A percentile compares a stretch with the other conserved stretches of the same genome.
Conservation (phyloP, 441 rosid genomes). For the Bocquillonia castaneifolia region DNA sequence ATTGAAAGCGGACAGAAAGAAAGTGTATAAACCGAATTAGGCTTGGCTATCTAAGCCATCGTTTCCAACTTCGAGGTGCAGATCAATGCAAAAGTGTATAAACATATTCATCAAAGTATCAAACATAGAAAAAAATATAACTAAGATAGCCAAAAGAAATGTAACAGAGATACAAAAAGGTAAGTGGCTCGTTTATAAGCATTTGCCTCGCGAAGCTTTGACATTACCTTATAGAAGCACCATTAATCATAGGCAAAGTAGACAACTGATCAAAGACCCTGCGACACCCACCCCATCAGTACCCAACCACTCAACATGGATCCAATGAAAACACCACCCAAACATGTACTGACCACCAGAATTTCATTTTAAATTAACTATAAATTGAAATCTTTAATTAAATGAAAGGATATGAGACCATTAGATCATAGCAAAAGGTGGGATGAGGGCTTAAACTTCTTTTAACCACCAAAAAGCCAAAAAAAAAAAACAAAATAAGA, state of each 20-base stretch:
- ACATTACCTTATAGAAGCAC: conserved; percentile 73
- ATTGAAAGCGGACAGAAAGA: too few species aligned
- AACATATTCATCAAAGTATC: too few species aligned
- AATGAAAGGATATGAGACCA: background rate
- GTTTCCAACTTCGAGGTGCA: too few species aligned
- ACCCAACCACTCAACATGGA: conserved; percentile 84
- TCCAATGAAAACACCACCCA: conserved; percentile 93
- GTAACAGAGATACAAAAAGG: background rate
- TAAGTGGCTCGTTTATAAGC: conserved; percentile 12
- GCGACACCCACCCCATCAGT: conserved; percentile 91
- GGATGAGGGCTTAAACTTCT: too few species aligned
- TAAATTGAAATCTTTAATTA: conserved; percentile 12
- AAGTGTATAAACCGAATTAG: too few species aligned
- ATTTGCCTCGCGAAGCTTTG: conserved; percentile 20
- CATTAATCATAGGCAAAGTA: conserved; percentile 83
- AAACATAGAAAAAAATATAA: too few species aligned
- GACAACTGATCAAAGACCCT: conserved; percentile 86
- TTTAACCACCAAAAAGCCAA: too few species aligned
- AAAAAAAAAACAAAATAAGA: too few species aligned
- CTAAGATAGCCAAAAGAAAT: background rate
- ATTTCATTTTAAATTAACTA: conserved; percentile 42
- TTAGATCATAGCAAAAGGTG: background rate
- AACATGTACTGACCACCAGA: conserved; percentile 86
- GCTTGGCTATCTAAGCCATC: too few species aligned
- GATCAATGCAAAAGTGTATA: too few species aligned